A percentile compares a stretch with the other conserved stretches of the same genome.
Evolutionary conservation across 78 protist species (phyloP).

Genomic region (Planoprotostelium fungivorum): DNA sequence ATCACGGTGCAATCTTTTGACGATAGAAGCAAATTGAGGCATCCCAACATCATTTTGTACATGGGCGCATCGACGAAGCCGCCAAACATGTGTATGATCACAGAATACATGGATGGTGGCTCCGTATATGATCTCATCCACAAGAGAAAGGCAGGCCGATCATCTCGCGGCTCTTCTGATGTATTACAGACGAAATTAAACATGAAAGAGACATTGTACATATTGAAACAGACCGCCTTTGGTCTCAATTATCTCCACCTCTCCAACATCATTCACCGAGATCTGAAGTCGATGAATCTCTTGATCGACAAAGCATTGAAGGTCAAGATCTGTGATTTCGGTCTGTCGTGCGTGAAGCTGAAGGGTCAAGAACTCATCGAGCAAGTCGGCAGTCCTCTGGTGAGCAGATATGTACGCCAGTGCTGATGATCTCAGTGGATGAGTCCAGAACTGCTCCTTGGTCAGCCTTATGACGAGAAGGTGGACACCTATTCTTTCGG

Average conservation of each 20-base stretch:
- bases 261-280: conserved; percentile 53
- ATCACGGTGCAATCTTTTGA: no score
- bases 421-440: no score
- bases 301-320: conserved; percentile 49
- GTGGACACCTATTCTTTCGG: conserved; percentile 54
- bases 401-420: no score
- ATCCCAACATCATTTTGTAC: conserved; percentile 63
- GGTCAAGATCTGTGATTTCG: conserved; percentile 66
- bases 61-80: conserved; percentile 59
- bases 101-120: conserved; percentile 67
- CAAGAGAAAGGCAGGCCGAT: conserved; percentile 9
- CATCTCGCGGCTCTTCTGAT: background rate
- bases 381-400: conserved; percentile 45
- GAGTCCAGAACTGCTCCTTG: conserved; percentile 48
- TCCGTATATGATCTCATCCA: conserved; percentile 56
- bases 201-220: conserved; percentile 5
- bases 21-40: conserved; percentile 36
- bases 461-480: conserved; percentile 51
- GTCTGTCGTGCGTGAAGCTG: conserved; percentile 33
- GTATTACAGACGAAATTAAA: conserved; percentile 14
- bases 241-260: conserved; percentile 61
- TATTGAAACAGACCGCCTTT: conserved; percentile 52
- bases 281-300: conserved; percentile 57
- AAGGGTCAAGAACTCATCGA: conserved; percentile 38
- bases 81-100: conserved; percentile 61